Evolutionary conservation across 129 eudicot species (phyloP), one percentile per base, ranked within the genome.

Genomic region (Deinandra increscens): DNA sequence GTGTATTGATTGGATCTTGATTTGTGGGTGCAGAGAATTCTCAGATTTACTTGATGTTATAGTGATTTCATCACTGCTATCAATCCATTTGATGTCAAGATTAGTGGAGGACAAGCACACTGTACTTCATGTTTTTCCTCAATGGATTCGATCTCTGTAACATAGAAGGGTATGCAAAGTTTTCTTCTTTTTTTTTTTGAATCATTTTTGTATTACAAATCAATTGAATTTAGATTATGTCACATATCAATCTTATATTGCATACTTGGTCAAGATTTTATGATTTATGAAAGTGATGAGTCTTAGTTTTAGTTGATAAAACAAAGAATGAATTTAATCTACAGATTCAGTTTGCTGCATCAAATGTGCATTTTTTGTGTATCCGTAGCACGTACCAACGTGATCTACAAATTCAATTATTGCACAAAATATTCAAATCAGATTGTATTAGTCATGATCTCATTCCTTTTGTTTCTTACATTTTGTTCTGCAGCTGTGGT

Each of bases 31-130:
- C 91, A 93, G 98, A 78, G 98, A 93, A 72, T 93, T 93, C 69
- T 79, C 95, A 68, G 98, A 93, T 81, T 89, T 93, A 77, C 89
- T 93, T 81, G 98, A 93, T 78, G 95, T 93, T n/a, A 63, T 92
- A 51, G 79, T 93, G 39, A 80, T 93, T 62, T 81, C 96, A 13
- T 86, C 98, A 6, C 79, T 93, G 62, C 98, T 97, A 51, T 93
- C 98, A 3, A 93, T 92, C 11, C 95, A 89, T 76, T 60, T 93
- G 76, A 93, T 87, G 98, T 84, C 93, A 1, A 83, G 96, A 74
- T 95, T 92, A 14, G 91, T 89, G 71, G 97, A 89, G 66, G 66
- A 60, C 3, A 60, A 60, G 6, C 66, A 60, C 23, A 60, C 66
- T 60, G 45, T 45, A 9, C 66, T 60, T 34, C 66, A 60, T 60